These are phyloP conservation scores for Penicillium atrosanguineum DNA, from an alignment of 495 filamentous ascomycete species.

Conservation along the genomic window DNA sequence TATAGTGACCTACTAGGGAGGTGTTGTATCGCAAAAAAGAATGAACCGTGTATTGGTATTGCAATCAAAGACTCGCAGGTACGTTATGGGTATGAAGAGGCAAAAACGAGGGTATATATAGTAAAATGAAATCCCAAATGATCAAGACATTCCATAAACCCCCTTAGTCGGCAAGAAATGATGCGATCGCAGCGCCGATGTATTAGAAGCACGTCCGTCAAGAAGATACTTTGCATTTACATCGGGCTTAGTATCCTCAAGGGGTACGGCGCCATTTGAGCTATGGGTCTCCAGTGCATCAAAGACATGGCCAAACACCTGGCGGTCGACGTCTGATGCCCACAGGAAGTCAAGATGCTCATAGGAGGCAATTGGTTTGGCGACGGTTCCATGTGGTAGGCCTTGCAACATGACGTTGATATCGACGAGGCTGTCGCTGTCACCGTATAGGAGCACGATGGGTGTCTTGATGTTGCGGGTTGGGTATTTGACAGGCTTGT, in stretches of 20 bases:
- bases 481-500: constrained; percentile 93
- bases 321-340: constrained; percentile 77
- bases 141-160: background rate
- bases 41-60: background rate
- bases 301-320: constrained; percentile 88
- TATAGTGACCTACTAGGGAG: background rate
- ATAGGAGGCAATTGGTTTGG: constrained; percentile 81
- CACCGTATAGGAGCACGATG: constrained; percentile 89
- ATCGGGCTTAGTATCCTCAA: background rate
- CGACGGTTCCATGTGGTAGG: constrained; percentile 76
- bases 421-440: constrained; percentile 91
- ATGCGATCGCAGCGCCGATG: constrained; percentile 3
- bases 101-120: background rate
- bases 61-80: background rate
- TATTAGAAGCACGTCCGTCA: constrained; percentile 13
- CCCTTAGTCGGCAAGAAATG: background rate
- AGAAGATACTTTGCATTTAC: constrained; percentile 3
- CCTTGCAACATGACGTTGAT: constrained; percentile 89
- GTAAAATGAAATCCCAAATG: background rate
- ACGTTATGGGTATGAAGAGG: background rate
- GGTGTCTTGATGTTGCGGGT: constrained; percentile 97
- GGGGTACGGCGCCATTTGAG: background rate
- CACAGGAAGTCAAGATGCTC: constrained; percentile 98
- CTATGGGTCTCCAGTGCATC: constrained; percentile 72
- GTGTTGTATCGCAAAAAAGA: background rate